Percentiles rank a stretch among this genome's conserved stretches.
Evolutionary conservation across 495 filamentous ascomycete species (phyloP).

Genomic region (Aspergillus nidulans): DNA sequence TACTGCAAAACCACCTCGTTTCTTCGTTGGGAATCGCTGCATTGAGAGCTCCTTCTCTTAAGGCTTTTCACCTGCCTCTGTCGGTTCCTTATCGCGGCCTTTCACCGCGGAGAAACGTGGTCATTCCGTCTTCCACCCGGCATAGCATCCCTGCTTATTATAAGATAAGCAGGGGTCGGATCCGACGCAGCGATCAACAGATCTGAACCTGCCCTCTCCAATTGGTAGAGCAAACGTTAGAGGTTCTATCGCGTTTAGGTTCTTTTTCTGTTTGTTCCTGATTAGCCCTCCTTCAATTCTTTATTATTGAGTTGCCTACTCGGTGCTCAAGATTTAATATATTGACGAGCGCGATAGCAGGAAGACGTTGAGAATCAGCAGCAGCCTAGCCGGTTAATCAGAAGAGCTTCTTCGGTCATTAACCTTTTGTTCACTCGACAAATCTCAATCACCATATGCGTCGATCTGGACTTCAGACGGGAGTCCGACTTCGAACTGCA

Average conservation of each 20-base stretch:
- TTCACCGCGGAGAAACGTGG: not conserved
- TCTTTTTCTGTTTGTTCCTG: not conserved
- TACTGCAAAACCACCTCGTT: not conserved
- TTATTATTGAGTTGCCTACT: no score
- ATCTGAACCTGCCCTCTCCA: not conserved
- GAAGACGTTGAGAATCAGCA: no score
- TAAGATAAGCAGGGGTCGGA: slow-evolving; percentile 5
- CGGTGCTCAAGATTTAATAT: no score
- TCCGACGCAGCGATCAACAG: not conserved
- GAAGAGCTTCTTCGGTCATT: no score
- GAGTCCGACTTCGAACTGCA: no score
- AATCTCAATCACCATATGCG: no score
- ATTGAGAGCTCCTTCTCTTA: no score
- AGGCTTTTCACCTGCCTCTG: not conserved
- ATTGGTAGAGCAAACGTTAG: not conserved
- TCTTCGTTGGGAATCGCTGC: no score
- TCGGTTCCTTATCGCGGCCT: not conserved
- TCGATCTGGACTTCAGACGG: no score
- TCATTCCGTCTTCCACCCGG: not conserved
- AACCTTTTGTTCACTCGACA: no score
- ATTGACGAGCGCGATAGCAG: no score
- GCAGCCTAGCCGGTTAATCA: no score
- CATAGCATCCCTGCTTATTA: not conserved
- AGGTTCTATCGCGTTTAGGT: not conserved
- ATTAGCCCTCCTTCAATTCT: not conserved